Percentiles rank a stretch among this genome's conserved stretches.
Evolutionary conservation across 1,284 basidiomycete genomes (phyloP).

Genomic region (Mycosarcoma mackinlayi): DNA sequence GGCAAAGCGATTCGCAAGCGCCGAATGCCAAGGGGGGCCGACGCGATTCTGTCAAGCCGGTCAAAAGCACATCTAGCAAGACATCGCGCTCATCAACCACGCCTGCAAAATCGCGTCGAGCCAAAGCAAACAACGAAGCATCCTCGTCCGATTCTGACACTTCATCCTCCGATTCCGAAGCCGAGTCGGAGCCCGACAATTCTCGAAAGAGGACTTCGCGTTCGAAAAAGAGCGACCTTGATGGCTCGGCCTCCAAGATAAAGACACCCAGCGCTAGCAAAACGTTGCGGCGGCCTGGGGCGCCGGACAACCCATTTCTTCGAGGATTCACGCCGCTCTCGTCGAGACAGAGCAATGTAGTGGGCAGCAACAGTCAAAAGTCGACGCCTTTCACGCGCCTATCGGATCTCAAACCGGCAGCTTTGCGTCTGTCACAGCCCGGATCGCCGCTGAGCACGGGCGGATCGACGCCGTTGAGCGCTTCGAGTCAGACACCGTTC

Average conservation of each 20-base stretch:
- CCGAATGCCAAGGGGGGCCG: background rate
- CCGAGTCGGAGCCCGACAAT: constrained; percentile 19
- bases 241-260: background rate
- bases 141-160: constrained; percentile 3
- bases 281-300: background rate
- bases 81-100: background rate
- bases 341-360: constrained; percentile 4
- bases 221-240: background rate
- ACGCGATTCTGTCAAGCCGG: background rate
- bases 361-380: constrained; percentile 9
- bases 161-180: constrained; percentile 17
- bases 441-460: constrained; percentile 40
- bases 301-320: constrained; percentile 23
- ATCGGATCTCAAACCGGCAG: constrained; percentile 53
- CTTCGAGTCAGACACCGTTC: constrained; percentile 12
- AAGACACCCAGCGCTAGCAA: constrained; percentile 13
- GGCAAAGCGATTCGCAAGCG: constrained; percentile 9
- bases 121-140: background rate
- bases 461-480: constrained; percentile 19
- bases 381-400: constrained; percentile 47
- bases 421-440: constrained; percentile 53
- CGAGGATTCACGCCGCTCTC: constrained; percentile 21
- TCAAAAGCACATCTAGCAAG: constrained; percentile 6
- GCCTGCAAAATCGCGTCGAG: constrained; percentile 1
- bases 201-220: constrained; percentile 9